Evolutionary conservation across 257 asterid genomes (phyloP).

Genomic region (Solanum chiquidenum): DNA sequence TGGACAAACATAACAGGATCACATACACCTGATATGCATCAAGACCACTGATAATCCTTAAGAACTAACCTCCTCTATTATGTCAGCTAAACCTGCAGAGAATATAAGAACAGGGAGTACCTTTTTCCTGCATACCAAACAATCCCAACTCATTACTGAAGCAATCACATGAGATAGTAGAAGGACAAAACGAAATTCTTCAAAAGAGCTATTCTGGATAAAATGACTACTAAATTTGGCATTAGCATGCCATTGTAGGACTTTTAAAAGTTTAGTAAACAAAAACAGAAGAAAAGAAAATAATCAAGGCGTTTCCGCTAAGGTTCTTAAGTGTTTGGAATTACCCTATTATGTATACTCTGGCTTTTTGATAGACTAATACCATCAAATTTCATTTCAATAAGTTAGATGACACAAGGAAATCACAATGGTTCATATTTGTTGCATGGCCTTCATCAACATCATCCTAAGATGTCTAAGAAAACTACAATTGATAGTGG

Average conservation of each 20-base stretch:
- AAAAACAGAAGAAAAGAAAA: not conserved
- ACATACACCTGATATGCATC: not conserved
- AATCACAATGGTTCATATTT: not conserved
- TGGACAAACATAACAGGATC: not conserved
- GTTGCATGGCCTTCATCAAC: not conserved
- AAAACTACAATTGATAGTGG: not conserved
- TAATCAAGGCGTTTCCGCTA: not conserved
- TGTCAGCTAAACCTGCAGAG: constrained; percentile 95
- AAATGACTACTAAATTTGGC: not conserved
- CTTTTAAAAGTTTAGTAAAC: not conserved
- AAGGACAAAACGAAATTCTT: not conserved
- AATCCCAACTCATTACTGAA: not conserved
- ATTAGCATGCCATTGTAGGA: not conserved
- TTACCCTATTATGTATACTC: not conserved
- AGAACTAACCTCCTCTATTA: constrained; percentile 82
- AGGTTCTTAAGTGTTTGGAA: not conserved
- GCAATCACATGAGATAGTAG: not conserved
- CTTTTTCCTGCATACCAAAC: constrained; percentile 42
- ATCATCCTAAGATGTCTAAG: constrained; percentile 2
- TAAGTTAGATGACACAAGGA: not conserved
- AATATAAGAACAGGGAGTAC: constrained; percentile 83
- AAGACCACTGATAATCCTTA: not conserved
- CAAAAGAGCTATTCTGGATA: not conserved
- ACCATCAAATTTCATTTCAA: not conserved
- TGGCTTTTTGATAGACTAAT: not conserved